Percentiles rank a stretch among this genome's conserved stretches.
These are phyloP conservation scores for Themeda triandra DNA, from an alignment of 176 grass and related monocot species.

Conservation along the genomic window DNA sequence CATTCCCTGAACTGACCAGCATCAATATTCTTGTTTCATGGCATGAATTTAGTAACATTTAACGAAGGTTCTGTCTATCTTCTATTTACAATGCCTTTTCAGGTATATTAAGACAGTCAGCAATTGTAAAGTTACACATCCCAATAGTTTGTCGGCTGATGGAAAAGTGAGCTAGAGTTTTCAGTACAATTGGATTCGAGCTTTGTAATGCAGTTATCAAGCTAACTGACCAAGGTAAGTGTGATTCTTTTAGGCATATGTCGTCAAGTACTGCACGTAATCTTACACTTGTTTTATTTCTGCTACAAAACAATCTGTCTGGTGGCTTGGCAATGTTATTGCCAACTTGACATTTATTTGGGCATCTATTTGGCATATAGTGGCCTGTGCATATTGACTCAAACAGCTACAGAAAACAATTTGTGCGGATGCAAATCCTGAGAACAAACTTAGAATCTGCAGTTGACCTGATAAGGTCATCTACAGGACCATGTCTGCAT, in stretches of 20 bases:
- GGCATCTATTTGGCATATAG: constrained; percentile 28
- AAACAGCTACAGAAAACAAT: constrained; percentile 27
- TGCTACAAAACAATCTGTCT: neutral
- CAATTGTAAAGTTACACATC: neutral
- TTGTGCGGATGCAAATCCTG: constrained; percentile 25
- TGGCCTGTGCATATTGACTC: constrained; percentile 6
- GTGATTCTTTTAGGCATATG: constrained; percentile 16
- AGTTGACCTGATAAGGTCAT: constrained; percentile 43
- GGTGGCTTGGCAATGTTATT: neutral
- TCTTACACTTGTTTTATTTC: neutral
- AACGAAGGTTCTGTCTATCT: constrained; percentile 26
- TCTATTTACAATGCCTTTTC: constrained; percentile 19
- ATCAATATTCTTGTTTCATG: constrained; percentile 21
- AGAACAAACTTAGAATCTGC: constrained; percentile 29
- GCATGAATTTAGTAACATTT: constrained; percentile 30
- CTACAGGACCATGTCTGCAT: constrained; percentile 26
- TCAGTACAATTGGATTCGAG: neutral
- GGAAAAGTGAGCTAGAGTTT: neutral
- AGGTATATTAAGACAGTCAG: neutral
- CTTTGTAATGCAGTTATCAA: neutral
- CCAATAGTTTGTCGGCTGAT: constrained; percentile 11
- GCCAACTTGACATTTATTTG: constrained; percentile 24
- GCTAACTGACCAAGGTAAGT: constrained; percentile 7
- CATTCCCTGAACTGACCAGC: neutral
- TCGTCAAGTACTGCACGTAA: neutral